Evolutionary conservation across 225 moss, liverwort and hornwort species (phyloP).

Genomic region (Marchantia polymorpha): DNA sequence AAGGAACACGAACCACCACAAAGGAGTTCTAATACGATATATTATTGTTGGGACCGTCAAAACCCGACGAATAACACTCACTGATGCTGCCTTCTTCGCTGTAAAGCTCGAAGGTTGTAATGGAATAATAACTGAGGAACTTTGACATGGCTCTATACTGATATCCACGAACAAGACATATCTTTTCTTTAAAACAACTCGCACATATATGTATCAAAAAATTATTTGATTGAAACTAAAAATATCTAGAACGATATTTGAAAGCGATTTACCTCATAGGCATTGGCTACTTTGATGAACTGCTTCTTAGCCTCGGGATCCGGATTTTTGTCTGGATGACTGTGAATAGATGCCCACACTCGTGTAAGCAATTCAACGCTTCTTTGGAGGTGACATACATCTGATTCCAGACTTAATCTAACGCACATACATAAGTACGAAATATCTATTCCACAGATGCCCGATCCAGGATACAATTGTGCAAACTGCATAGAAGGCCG

Average conservation of each 20-base stretch:
- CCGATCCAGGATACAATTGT: background rate
- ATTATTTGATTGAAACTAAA: background rate
- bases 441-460: no score
- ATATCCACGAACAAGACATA: background rate
- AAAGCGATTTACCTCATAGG: slow-evolving; percentile 70
- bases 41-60: background rate
- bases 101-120: no score
- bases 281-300: slow-evolving; percentile 92
- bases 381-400: background rate
- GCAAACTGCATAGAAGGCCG: background rate
- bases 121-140: no score
- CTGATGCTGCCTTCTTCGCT: no score
- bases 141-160: no score
- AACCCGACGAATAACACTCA: background rate
- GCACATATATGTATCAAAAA: background rate
- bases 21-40: background rate
- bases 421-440: background rate
- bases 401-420: background rate
- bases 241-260: background rate
- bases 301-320: slow-evolving; percentile 84
- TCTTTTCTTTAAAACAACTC: background rate
- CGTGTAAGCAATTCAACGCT: background rate
- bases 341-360: slow-evolving; percentile 33
- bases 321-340: slow-evolving; percentile 99
- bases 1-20: background rate